These are phyloP conservation scores for Ganoderma sinense DNA, from an alignment of 1,284 basidiomycete genomes.

Conservation along the genomic window DNA sequence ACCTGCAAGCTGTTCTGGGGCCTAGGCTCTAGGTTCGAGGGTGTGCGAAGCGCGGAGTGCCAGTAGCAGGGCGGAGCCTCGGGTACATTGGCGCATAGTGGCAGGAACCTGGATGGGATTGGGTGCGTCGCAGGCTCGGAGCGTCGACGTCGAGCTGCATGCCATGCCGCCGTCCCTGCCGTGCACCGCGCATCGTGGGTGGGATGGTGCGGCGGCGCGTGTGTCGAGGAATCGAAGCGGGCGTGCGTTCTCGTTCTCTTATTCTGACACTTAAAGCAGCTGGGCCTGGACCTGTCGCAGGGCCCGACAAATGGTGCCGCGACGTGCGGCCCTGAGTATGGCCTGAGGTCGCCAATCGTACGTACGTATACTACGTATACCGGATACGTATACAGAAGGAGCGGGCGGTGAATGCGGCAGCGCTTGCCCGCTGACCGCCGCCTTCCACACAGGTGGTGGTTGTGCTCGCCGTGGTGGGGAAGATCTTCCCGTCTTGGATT, in stretches of 20 bases:
- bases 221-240: not conserved
- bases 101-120: not conserved
- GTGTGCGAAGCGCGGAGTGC: not conserved
- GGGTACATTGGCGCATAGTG: too few relatives aligned
- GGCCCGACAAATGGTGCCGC: conserved; percentile 8
- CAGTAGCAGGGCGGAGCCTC: not conserved
- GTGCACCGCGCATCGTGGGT: not conserved
- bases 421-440: not conserved
- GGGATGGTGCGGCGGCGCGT: not conserved
- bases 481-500: conserved; percentile 8
- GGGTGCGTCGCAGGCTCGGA: not conserved
- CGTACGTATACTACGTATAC: not conserved
- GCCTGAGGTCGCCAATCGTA: not conserved
- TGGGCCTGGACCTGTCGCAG: not conserved
- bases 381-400: too few relatives aligned
- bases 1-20: not conserved
- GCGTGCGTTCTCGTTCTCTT: not conserved
- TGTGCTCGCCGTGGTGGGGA: conserved; percentile 10
- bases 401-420: not conserved
- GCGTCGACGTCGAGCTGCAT: not conserved
- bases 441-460: conserved; percentile 11
- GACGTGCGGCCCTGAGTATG: not conserved
- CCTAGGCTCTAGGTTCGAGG: conserved; percentile 2
- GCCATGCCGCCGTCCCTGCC: not conserved
- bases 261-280: not conserved